Percentiles rank a stretch among this genome's conserved stretches.
phyloP scores from a whole-genome alignment of 106 monocot species.

The Acorus calamus region DNA sequence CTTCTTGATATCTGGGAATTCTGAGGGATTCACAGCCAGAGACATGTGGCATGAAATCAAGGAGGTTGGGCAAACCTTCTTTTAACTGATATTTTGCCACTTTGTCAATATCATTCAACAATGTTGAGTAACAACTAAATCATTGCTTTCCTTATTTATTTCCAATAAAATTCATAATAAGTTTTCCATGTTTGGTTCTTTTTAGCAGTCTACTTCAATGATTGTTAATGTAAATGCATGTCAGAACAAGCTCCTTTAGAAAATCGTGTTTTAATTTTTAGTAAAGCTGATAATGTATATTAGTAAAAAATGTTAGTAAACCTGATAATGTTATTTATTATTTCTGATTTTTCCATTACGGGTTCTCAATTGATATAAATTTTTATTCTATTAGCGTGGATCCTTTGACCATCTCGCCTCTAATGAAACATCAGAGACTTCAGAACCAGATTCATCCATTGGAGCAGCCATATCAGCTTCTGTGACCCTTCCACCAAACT shows the following conservation, averaged over 20 bases:
- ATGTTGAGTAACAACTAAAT: no score
- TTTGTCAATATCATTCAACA: not conserved
- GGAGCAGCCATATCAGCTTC: slow-evolving; percentile 91
- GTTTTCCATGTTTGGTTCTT: no score
- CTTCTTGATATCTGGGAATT: slow-evolving; percentile 57
- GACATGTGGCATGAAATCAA: slow-evolving; percentile 88
- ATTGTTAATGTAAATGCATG: no score
- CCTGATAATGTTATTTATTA: no score
- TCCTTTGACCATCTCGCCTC: slow-evolving; percentile 61
- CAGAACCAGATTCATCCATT: slow-evolving; percentile 74
- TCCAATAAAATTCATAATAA: no score
- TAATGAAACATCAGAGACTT: slow-evolving; percentile 19
- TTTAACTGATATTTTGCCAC: not conserved
- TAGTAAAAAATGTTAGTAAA: no score
- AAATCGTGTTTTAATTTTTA: no score
- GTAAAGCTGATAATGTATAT: no score
- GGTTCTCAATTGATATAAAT: slow-evolving; percentile 6
- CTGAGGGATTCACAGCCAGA: slow-evolving; percentile 44
- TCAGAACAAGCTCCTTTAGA: no score
- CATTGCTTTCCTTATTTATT: no score
- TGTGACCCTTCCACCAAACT: slow-evolving; percentile 46
- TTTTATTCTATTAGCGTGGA: slow-evolving; percentile 49
- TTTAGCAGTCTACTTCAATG: no score
- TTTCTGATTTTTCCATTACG: no score
- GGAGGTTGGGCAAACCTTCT: slow-evolving; percentile 34